phyloP scores from a whole-genome alignment of 2,329 filamentous ascomycete species.

The Fusarium keratoplasticum region DNA sequence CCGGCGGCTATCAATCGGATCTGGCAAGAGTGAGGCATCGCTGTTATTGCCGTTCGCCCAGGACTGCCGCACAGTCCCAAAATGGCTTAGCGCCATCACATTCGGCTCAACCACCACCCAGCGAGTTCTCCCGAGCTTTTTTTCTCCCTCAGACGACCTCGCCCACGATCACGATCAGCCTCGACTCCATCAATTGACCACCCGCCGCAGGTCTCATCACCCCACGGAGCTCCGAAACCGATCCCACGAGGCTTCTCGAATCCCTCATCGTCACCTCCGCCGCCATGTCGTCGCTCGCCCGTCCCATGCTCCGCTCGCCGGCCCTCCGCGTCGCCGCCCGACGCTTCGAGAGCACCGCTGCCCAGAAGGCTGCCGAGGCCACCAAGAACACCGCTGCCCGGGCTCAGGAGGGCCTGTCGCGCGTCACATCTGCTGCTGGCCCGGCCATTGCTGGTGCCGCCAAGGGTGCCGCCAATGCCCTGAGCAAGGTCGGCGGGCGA shows the following conservation, averaged over 20 bases:
- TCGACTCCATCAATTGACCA: slow-evolving; percentile 53
- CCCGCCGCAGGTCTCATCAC: slow-evolving; percentile 41
- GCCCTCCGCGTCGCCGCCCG: slow-evolving; percentile 61
- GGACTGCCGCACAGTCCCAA: slow-evolving; percentile 37
- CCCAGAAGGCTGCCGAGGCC: slow-evolving; percentile 59
- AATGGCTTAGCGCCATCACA: slow-evolving; percentile 44
- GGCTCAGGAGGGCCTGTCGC: slow-evolving; percentile 85
- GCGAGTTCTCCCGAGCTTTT: slow-evolving; percentile 63
- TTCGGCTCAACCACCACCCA: slow-evolving; percentile 46
- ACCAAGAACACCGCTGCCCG: slow-evolving; percentile 63
- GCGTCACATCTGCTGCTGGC: slow-evolving; percentile 83
- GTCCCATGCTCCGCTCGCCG: slow-evolving; percentile 60
- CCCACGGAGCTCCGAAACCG: slow-evolving; percentile 44
- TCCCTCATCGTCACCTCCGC: slow-evolving; percentile 43
- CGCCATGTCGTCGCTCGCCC: slow-evolving; percentile 52
- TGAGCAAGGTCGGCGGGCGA: slow-evolving; percentile 84
- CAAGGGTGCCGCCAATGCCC: slow-evolving; percentile 71
- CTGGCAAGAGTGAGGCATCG: slow-evolving; percentile 9
- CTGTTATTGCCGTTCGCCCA: slow-evolving; percentile 33
- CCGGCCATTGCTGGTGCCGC: slow-evolving; percentile 79
- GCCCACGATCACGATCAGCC: slow-evolving; percentile 41
- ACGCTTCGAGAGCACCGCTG: slow-evolving; percentile 71
- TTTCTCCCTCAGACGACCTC: slow-evolving; percentile 54
- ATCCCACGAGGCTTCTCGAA: slow-evolving; percentile 40
- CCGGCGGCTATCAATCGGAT: background rate